Evolutionary conservation across 2,329 filamentous ascomycete genomes (phyloP).

Genomic region (Incumbomyces delicatus): DNA sequence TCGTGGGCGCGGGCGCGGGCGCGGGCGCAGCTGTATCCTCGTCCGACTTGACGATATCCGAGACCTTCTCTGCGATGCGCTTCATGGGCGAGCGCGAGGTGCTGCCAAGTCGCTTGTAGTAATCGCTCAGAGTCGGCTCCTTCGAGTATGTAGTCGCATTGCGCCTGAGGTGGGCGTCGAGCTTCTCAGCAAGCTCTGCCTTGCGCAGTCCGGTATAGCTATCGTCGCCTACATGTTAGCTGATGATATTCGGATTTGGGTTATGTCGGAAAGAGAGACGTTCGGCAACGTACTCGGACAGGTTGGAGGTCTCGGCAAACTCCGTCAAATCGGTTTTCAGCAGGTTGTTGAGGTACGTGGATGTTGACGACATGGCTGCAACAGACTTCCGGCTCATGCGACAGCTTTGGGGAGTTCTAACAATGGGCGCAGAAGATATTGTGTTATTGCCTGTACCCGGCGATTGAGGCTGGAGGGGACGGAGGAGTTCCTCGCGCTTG

Average conservation of each 20-base stretch:
- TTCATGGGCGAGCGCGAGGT: constrained; percentile 45
- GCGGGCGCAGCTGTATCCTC: constrained; percentile 26
- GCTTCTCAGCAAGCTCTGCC: constrained; percentile 62
- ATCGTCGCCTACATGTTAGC: constrained; percentile 18
- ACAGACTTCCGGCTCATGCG: neutral
- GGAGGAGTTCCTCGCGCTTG: neutral
- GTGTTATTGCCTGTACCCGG: neutral
- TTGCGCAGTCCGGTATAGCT: constrained; percentile 50
- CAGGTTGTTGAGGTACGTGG: constrained; percentile 69
- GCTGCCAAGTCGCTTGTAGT: constrained; percentile 60
- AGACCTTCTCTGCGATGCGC: constrained; percentile 30
- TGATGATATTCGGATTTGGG: constrained; percentile 6
- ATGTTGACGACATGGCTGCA: constrained; percentile 50
- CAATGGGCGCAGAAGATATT: neutral
- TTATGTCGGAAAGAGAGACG: neutral
- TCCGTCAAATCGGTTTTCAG: constrained; percentile 71
- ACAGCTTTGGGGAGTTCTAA: neutral
- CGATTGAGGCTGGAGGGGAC: neutral
- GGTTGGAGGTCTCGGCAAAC: constrained; percentile 50
- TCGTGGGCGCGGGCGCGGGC: constrained; percentile 20
- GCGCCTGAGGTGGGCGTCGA: constrained; percentile 63
- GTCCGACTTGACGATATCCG: constrained; percentile 28
- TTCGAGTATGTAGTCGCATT: constrained; percentile 57
- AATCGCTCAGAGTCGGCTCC: constrained; percentile 59
- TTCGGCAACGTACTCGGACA: constrained; percentile 53